Base-by-base conservation (phyloP, 1,139 yeast species). In the Geotrichum australiense region DNA sequence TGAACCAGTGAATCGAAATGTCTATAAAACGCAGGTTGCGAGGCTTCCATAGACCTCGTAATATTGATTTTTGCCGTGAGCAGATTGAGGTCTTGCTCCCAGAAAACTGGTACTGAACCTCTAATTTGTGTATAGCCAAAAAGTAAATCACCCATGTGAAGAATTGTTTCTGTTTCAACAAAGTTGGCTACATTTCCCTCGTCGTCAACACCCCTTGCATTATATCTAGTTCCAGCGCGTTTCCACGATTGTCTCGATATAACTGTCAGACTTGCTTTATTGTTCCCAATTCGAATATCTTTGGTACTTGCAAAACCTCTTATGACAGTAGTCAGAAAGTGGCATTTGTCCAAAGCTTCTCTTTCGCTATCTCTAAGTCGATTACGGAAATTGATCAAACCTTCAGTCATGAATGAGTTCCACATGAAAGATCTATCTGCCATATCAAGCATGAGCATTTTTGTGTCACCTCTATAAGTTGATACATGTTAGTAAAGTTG, bases 141-240 rank as follows among this genome's bases (percentile, higher is more conserved):
- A 42, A 73, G 69, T 26, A 80, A 70, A 10, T 68, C 65, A 1
- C 75, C 73, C 42, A 71, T 67, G 58, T 73, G 76, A 52, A 78
- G 61, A 26, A 91, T 80, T 36, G 86, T 73, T 60, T 93, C 99
- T 0, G 97, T 85, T 57, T 91, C 98, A 25, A 91, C 97, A 61
- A 85, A 91, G 62, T 91, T 93, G 24, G 98, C 96, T 12, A 91
- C 97, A 58, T 84, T 76, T 4, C 96, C 95, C 47, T 84, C 87
- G 58, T 91, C 98, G 61, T 91, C 97, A 29, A 89, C 82, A 35
- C 99, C 99, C 55, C 99, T 70, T 1, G 94, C 91, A 58, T 85
- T 85, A 62, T 77, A 91, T 49, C 98, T 70, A 0, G 98, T 91
- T 2, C 99, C 99, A 1, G 98, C 97, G 47, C 97, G 69, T 61